Evolutionary conservation across 1,284 basidiomycete genomes (phyloP).

Genomic region (Ustilago nuda): DNA sequence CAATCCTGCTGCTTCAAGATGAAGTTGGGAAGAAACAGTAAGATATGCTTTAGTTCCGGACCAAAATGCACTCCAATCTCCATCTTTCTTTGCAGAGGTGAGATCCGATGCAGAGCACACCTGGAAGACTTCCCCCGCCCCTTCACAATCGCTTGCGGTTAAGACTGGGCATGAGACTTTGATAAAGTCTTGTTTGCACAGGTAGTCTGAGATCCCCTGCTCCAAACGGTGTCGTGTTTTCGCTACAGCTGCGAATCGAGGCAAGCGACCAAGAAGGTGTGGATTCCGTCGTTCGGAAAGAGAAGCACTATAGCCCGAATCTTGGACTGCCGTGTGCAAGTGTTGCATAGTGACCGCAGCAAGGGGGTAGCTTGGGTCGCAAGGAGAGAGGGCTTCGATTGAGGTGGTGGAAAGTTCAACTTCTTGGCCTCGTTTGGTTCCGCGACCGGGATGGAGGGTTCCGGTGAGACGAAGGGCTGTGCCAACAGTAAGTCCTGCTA

Average conservation of each 20-base stretch:
- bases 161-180: slow-evolving; percentile 87
- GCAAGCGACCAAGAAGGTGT: slow-evolving; percentile 47
- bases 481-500: slow-evolving; percentile 51
- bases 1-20: slow-evolving; percentile 84
- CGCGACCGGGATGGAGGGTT: slow-evolving; percentile 39
- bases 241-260: slow-evolving; percentile 45
- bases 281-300: slow-evolving; percentile 51
- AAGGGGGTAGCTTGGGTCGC: slow-evolving; percentile 48
- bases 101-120: slow-evolving; percentile 72
- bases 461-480: slow-evolving; percentile 51
- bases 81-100: not conserved
- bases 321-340: slow-evolving; percentile 13
- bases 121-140: slow-evolving; percentile 93
- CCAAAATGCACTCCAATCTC: slow-evolving; percentile 47
- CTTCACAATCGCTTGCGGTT: slow-evolving; percentile 93
- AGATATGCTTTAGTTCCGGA: slow-evolving; percentile 77
- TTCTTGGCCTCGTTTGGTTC: slow-evolving; percentile 47
- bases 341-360: slow-evolving; percentile 41
- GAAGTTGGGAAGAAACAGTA: slow-evolving; percentile 93
- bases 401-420: slow-evolving; percentile 52
- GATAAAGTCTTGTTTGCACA: slow-evolving; percentile 75
- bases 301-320: slow-evolving; percentile 22
- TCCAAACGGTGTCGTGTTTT: slow-evolving; percentile 51
- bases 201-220: slow-evolving; percentile 31
- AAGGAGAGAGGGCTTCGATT: slow-evolving; percentile 32